Evolutionary conservation across 177 flowering plant genomes (phyloP).

Genomic region (Vitis hybrid): DNA sequence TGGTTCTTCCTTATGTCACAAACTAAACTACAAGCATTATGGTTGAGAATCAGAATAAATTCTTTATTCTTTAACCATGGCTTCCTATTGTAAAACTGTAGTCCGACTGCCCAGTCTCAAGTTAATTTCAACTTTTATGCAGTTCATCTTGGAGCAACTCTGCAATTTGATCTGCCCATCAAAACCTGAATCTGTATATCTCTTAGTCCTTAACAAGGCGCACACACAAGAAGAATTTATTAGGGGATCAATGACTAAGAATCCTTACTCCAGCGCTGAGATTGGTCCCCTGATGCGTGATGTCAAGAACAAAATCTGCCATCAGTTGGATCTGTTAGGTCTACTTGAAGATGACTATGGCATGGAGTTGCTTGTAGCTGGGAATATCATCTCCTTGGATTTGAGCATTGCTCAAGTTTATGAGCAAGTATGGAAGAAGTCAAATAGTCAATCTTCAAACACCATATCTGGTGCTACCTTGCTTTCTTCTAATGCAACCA

Average conservation of each 20-base stretch:
- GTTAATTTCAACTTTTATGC: conserved; percentile 27
- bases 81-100: not conserved
- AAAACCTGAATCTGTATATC: conserved; percentile 88
- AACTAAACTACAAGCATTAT: not conserved
- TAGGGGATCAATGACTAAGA: conserved; percentile 99
- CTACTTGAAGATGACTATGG: conserved; percentile 97
- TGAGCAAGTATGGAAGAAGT: conserved; percentile 98
- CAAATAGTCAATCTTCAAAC: conserved; percentile 63
- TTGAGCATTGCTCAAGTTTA: conserved; percentile 92
- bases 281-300: conserved; percentile 99
- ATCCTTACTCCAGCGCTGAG: conserved; percentile 97
- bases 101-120: too few relatives aligned
- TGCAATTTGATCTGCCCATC: conserved; percentile 97
- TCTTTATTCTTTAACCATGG: not conserved
- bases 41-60: not conserved
- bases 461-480: conserved; percentile 39
- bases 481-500: conserved; percentile 50
- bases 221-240: conserved; percentile 99
- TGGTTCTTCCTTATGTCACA: not conserved
- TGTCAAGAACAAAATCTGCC: conserved; percentile 96
- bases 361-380: conserved; percentile 97
- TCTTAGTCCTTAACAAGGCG: conserved; percentile 86
- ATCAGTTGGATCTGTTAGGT: conserved; percentile 86
- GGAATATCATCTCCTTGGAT: conserved; percentile 97
- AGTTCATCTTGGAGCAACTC: conserved; percentile 98